Evolutionary conservation across 305 asterid species (phyloP).

Genomic region (Solanum hybrid): DNA sequence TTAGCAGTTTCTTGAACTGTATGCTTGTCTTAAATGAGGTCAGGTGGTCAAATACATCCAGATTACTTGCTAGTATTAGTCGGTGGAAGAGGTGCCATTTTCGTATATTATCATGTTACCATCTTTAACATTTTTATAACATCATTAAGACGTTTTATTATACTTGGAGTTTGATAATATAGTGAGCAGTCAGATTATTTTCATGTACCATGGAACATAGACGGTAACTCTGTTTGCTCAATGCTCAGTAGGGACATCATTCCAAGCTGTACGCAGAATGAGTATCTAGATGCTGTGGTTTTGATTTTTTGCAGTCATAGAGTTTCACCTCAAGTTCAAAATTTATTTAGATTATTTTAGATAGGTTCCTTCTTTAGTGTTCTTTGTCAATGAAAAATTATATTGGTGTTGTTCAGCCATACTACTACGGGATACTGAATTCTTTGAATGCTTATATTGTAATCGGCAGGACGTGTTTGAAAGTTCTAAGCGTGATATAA

Average conservation of each 20-base stretch:
- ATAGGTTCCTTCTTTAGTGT: neutral
- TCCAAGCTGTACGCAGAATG: neutral
- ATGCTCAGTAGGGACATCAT: neutral
- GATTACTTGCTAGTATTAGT: neutral
- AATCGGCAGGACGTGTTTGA: conserved; percentile 67
- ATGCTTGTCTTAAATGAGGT: neutral
- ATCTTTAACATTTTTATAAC: neutral
- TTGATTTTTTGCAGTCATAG: neutral
- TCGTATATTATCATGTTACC: neutral
- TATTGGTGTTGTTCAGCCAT: neutral
- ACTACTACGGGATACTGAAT: neutral
- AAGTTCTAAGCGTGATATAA: conserved; percentile 50
- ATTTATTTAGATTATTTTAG: neutral
- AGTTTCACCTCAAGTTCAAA: neutral
- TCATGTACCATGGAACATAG: neutral
- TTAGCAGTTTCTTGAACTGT: neutral
- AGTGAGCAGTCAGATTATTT: neutral
- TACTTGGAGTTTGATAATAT: neutral
- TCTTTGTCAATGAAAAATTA: neutral
- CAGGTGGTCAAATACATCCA: neutral
- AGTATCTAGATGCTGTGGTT: neutral
- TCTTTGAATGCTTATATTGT: conserved; percentile 3
- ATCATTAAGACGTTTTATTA: neutral
- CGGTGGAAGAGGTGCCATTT: neutral
- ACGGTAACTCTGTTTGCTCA: neutral